Percentiles rank a stretch among this genome's conserved stretches.
These are phyloP conservation scores for Sextonia rubra DNA, from an alignment of 164 flowering plant genomes.

Conservation along the genomic window DNA sequence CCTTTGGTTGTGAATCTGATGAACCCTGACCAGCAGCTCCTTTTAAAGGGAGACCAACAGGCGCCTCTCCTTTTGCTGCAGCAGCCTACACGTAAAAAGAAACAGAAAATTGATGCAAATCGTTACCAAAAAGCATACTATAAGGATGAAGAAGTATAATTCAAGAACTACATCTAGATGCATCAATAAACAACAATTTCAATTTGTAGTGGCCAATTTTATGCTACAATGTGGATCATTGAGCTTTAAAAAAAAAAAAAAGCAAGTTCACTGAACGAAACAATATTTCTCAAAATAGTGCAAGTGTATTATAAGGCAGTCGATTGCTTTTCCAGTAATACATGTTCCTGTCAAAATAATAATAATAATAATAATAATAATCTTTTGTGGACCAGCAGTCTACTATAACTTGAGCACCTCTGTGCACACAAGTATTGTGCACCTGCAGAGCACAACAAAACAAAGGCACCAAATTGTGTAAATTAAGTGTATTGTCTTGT, in stretches of 20 bases:
- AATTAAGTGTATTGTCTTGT: no score
- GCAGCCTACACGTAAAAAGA: conserved; percentile 62
- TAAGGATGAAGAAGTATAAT: not conserved
- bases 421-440: no score
- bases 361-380: no score
- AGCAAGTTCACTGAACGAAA: not conserved
- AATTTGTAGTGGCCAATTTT: not conserved
- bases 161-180: not conserved
- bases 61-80: conserved; percentile 98
- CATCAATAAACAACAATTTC: not conserved
- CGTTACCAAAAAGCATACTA: not conserved
- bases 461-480: no score
- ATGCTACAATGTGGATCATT: not conserved
- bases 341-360: no score
- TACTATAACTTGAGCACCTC: no score
- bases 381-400: no score
- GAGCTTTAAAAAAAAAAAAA: not conserved
- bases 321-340: no score
- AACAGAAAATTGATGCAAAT: not conserved
- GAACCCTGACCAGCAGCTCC: conserved; percentile 95
- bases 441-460: no score
- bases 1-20: conserved; percentile 74
- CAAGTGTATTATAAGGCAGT: not conserved
- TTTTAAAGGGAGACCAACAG: conserved; percentile 92
- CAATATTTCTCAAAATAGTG: not conserved